A percentile compares a stretch with the other conserved stretches of the same genome.
phyloP scores from a whole-genome alignment of 345 rosid species.

The Hibiscus mutabilis region DNA sequence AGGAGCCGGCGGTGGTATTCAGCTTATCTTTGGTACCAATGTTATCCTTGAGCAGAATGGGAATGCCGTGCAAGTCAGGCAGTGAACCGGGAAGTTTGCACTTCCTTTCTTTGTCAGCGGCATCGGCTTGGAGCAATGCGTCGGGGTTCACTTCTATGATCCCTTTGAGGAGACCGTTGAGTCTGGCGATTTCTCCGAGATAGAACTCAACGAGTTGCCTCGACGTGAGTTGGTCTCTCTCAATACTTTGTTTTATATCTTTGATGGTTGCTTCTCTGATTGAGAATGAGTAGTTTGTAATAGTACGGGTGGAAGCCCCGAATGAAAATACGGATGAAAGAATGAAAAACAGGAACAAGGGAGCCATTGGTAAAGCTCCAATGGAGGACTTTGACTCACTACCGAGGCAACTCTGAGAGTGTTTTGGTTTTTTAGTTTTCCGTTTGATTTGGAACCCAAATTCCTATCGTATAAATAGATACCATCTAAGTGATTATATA shows the following conservation, averaged over 20 bases:
- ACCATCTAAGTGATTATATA: not conserved
- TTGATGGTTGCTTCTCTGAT: slow-evolving; percentile 39
- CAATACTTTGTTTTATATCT: slow-evolving; percentile 41
- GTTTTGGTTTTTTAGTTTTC: too few species aligned
- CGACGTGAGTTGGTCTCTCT: slow-evolving; percentile 43
- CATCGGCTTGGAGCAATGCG: slow-evolving; percentile 46
- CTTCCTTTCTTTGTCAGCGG: slow-evolving; percentile 46
- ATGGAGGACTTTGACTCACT: not conserved
- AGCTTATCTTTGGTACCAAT: slow-evolving; percentile 57
- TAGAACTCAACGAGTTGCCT: slow-evolving; percentile 52
- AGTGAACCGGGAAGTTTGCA: slow-evolving; percentile 12
- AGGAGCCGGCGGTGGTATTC: slow-evolving; percentile 72
- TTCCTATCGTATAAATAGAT: not conserved
- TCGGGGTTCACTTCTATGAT: slow-evolving; percentile 72
- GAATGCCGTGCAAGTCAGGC: slow-evolving; percentile 53
- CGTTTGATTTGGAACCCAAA: not conserved
- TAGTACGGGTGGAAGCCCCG: not conserved
- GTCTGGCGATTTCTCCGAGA: slow-evolving; percentile 33
- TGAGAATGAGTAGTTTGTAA: slow-evolving; percentile 13
- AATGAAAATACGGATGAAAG: not conserved
- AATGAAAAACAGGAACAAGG: slow-evolving; percentile 8
- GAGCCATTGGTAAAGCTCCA: slow-evolving; percentile 14
- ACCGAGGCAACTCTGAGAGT: not conserved
- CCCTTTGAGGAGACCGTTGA: slow-evolving; percentile 44
- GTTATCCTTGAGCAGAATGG: slow-evolving; percentile 57